Conservation (phyloP, 495 filamentous ascomycete species). For the Neurospora hispaniola region DNA sequence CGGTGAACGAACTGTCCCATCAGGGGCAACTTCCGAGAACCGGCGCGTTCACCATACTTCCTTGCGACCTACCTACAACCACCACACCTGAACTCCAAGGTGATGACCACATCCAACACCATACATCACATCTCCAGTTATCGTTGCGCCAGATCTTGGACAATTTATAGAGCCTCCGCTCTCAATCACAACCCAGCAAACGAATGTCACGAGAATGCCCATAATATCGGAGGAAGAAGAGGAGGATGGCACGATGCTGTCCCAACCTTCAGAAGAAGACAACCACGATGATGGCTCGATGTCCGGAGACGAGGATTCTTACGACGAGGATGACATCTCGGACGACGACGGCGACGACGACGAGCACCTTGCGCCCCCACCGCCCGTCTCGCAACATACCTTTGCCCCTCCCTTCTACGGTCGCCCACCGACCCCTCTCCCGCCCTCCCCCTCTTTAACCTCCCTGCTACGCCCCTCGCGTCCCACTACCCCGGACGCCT, state of each 20-base stretch:
- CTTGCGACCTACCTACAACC: not conserved
- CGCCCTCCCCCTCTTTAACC: constrained; percentile 89
- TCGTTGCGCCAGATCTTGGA: not conserved
- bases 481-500: constrained; percentile 83
- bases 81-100: not conserved
- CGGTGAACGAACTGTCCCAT: not conserved
- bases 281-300: constrained; percentile 3
- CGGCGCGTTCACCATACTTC: not conserved
- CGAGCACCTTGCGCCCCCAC: constrained; percentile 21
- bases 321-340: constrained; percentile 8
- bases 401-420: constrained; percentile 88
- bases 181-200: not conserved
- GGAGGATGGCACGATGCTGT: constrained; percentile 23
- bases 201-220: constrained; percentile 28
- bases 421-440: constrained; percentile 76
- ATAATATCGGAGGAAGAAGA: constrained; percentile 39
- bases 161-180: not conserved
- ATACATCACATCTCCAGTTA: not conserved
- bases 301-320: not conserved
- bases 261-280: constrained; percentile 3
- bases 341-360: constrained; percentile 14
- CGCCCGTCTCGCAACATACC: constrained; percentile 39
- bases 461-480: constrained; percentile 85
- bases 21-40: not conserved
- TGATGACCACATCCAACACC: not conserved